These are phyloP conservation scores for Rhazya stricta DNA, from an alignment of 257 asterid species.

Conservation along the genomic window DNA sequence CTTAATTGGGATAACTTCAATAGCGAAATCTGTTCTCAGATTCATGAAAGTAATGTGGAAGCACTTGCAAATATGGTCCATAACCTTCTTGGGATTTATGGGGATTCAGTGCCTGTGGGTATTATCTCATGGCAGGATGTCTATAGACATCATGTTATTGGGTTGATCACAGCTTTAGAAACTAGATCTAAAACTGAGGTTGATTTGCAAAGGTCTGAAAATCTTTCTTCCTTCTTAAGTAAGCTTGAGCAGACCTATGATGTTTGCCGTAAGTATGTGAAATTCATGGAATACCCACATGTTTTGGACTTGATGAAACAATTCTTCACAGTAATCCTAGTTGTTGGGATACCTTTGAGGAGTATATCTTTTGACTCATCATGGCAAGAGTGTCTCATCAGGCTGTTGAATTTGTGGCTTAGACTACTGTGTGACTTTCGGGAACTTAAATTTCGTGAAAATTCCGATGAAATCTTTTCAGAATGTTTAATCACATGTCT, in stretches of 20 bases:
- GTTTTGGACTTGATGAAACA: constrained; percentile 44
- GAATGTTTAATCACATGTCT: constrained; percentile 47
- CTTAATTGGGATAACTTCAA: constrained; percentile 65
- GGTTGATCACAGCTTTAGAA: constrained; percentile 57
- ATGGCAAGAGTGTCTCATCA: constrained; percentile 62
- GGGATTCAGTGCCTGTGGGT: constrained; percentile 45
- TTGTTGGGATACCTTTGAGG: constrained; percentile 32
- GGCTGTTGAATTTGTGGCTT: constrained; percentile 74
- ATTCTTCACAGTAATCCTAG: constrained; percentile 54
- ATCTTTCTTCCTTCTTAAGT: constrained; percentile 42
- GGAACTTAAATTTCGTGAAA: constrained; percentile 32
- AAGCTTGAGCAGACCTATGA: constrained; percentile 60
- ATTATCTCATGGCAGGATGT: constrained; percentile 62
- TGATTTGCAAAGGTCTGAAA: constrained; percentile 42
- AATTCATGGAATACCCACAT: constrained; percentile 46
- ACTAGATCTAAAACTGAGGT: constrained; percentile 44
- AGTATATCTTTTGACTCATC: constrained; percentile 36
- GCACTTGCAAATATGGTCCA: constrained; percentile 80
- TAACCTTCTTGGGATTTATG: constrained; percentile 49
- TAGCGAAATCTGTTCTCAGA: constrained; percentile 62
- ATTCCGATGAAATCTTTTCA: constrained; percentile 44
- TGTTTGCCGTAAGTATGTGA: constrained; percentile 43
- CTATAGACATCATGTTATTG: constrained; percentile 48
- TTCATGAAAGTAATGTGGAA: constrained; percentile 63
- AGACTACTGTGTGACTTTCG: constrained; percentile 60